These are phyloP conservation scores for Phanerochaete carnosa DNA, from an alignment of 768 basidiomycete genomes.

Conservation along the genomic window DNA sequence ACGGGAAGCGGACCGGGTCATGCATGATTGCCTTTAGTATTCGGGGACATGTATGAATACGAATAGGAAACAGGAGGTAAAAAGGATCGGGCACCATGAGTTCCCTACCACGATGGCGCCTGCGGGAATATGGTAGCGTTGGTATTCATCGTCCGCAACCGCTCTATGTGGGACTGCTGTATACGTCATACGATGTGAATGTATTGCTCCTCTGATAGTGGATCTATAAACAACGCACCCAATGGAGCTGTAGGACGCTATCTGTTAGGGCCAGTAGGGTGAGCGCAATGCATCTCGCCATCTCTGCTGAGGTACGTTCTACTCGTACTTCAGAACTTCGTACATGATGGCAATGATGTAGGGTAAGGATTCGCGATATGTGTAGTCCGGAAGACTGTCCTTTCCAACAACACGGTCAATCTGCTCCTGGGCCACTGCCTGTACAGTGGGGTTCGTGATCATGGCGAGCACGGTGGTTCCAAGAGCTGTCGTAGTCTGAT, in stretches of 20 bases:
- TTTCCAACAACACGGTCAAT: not conserved
- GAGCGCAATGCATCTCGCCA: too few relatives aligned
- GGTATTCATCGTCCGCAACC: slow-evolving; percentile 26
- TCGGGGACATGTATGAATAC: too few relatives aligned
- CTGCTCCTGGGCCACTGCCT: not conserved
- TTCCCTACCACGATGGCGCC: slow-evolving; percentile 15
- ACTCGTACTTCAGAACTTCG: not conserved
- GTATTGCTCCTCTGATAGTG: too few relatives aligned
- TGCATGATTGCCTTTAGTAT: slow-evolving; percentile 22
- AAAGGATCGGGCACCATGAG: too few relatives aligned
- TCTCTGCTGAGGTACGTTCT: too few relatives aligned
- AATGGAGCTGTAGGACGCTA: too few relatives aligned
- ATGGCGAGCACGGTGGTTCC: slow-evolving; percentile 1
- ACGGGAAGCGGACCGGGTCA: slow-evolving; percentile 14
- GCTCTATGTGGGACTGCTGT: slow-evolving; percentile 26
- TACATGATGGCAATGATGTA: not conserved
- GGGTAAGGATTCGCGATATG: not conserved
- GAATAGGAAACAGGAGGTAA: not conserved
- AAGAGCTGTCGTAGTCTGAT: not conserved
- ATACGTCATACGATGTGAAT: too few relatives aligned
- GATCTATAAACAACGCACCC: too few relatives aligned
- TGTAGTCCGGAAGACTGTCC: not conserved
- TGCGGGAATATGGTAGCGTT: slow-evolving; percentile 29
- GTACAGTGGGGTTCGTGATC: not conserved
- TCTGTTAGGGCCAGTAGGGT: too few relatives aligned